phyloP scores from a whole-genome alignment of 1,284 basidiomycete genomes.

The Porogramme epimiltina region DNA sequence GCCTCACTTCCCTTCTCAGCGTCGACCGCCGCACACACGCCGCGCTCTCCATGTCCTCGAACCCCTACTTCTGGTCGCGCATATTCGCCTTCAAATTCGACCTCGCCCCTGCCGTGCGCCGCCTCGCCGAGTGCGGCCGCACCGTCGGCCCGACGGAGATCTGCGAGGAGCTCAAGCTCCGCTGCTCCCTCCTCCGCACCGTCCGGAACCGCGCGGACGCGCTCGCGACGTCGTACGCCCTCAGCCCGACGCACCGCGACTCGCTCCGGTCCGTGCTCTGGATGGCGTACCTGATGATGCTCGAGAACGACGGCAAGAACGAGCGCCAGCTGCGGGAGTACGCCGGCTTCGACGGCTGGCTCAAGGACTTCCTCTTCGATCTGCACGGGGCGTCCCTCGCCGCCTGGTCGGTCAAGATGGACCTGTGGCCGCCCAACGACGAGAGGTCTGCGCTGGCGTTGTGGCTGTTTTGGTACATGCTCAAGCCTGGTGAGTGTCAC shows the following conservation, averaged over 20 bases:
- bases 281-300: constrained; percentile 54
- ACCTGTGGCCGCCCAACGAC: constrained; percentile 37
- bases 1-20: constrained; percentile 38
- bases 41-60: constrained; percentile 34
- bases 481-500: constrained; percentile 53
- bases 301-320: constrained; percentile 60
- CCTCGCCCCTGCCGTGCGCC: constrained; percentile 26
- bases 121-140: constrained; percentile 25
- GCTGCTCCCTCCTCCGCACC: constrained; percentile 55
- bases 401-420: constrained; percentile 26
- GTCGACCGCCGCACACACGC: constrained; percentile 38
- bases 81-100: constrained; percentile 50
- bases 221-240: constrained; percentile 19
- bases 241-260: constrained; percentile 30
- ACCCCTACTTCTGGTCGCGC: constrained; percentile 46
- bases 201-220: constrained; percentile 47
- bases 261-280: constrained; percentile 42
- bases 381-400: constrained; percentile 36
- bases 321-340: constrained; percentile 43
- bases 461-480: constrained; percentile 52
- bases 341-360: constrained; percentile 38
- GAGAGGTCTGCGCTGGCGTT: constrained; percentile 38
- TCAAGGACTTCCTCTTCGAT: constrained; percentile 40
- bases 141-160: constrained; percentile 28
- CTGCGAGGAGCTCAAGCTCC: constrained; percentile 43